Base-by-base conservation (phyloP, 2,329 filamentous ascomycete species). In the Coniochaeta ligniaria region DNA sequence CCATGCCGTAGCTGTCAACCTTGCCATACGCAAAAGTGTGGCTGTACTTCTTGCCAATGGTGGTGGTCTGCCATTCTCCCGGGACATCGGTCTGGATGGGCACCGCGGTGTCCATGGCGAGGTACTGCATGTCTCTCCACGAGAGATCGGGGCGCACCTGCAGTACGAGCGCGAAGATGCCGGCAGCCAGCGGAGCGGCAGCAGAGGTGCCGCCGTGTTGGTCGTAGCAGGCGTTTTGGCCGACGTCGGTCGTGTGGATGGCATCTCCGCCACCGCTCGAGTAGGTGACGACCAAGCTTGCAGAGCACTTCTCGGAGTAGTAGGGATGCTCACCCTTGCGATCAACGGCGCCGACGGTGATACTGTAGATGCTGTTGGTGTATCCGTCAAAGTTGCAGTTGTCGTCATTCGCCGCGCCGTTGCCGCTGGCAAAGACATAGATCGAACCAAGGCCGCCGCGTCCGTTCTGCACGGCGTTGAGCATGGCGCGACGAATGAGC, bases 351-450 rank as follows among this genome's bases (percentile, higher is more conserved):
- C 95, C 95, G 20, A 99, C 92, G 0, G 93, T 96, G 68, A 99
- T 95, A 73, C 92, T 97, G 81, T 98, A 99, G 68, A 99, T 99
- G 72, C 93, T 97, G 79, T 99, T 99, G 62, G 95, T 99, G 76
- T 99, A 99, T 43, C 95, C 95, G 71, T 99, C 95, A 72, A 99
- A 99, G 73, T 99, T 99, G 82, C 95, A 99, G 75, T 99, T 98
- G 73, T 99, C 95, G 55, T 91, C 93, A 65, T 80, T 85, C 3
- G 81, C 80, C 11, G 94, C 96, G 61, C 95, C 95, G 70, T 99
- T 99, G 62, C 95, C 95, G 66, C 94, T 93, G 50, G 95, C 95
- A 74, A 99, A 99, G 60, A 99, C 95, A 70, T 92, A 99, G 66
- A 99, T 90, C 31, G 92, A 96, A 9, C 95, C 95, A 59, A 88